Evolutionary conservation across 108 stramenopile species (phyloP).

Genomic region (Cyclotella distinguenda): DNA sequence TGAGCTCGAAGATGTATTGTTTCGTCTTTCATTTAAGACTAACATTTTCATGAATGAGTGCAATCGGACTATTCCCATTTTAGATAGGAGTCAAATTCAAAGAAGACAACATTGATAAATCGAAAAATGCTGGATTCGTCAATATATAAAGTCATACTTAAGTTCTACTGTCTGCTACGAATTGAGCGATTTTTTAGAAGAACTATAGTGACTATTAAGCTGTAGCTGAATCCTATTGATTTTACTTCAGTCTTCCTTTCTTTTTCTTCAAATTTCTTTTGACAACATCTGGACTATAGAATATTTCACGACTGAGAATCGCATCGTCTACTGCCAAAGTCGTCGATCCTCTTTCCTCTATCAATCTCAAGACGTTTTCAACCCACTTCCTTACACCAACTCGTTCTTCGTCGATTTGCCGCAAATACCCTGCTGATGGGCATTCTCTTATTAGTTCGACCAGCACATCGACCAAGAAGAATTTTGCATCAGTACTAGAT

Average conservation of each 20-base stretch:
- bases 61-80: background rate
- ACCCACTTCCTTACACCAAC: conserved; percentile 47
- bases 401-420: conserved; percentile 46
- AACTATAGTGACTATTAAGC: no score
- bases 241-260: conserved; percentile 6
- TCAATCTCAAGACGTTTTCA: conserved; percentile 21
- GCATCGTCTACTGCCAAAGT: conserved; percentile 21
- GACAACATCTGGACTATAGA: conserved; percentile 48
- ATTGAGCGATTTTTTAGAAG: no score
- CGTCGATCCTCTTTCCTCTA: background rate
- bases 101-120: conserved; percentile 57
- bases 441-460: conserved; percentile 50
- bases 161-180: no score
- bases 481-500: conserved; percentile 23
- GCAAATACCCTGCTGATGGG: conserved; percentile 47
- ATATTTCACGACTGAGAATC: conserved; percentile 39
- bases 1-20: background rate
- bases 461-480: conserved; percentile 25
- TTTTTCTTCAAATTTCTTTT: conserved; percentile 21
- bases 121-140: conserved; percentile 58
- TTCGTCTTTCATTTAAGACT: no score
- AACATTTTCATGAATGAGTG: background rate
- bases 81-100: conserved; percentile 67
- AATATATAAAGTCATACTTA: background rate
- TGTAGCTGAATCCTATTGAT: no score